Conservation (phyloP, 148 eudicot species). For the Cornus suecica region DNA sequence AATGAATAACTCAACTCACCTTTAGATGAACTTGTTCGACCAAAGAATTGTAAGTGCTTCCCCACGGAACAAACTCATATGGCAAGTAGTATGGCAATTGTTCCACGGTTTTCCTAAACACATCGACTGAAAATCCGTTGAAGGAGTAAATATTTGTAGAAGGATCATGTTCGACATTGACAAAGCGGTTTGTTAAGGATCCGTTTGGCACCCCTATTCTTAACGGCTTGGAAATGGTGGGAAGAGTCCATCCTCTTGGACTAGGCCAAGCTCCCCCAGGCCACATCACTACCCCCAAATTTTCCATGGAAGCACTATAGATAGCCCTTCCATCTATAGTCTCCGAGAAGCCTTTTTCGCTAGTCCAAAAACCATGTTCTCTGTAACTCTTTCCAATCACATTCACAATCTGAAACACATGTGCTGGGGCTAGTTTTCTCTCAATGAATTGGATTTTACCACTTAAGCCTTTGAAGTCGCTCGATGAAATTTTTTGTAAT, state of each 20-base stretch:
- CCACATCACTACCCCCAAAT: constrained; percentile 15
- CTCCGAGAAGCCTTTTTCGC: constrained; percentile 19
- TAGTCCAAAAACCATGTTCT: constrained; percentile 28
- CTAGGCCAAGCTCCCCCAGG: constrained; percentile 14
- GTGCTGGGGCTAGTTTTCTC: constrained; percentile 6
- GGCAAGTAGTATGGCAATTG: constrained; percentile 10
- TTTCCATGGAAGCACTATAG: constrained; percentile 11
- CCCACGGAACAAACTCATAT: constrained; percentile 16
- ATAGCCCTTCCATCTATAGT: neutral
- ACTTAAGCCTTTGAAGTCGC: constrained; percentile 8
- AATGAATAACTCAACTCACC: constrained; percentile 12
- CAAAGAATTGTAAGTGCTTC: constrained; percentile 14
- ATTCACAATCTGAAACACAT: constrained; percentile 15
- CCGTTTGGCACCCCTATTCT: constrained; percentile 25
- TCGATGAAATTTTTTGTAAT: neutral
- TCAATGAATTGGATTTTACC: constrained; percentile 3
- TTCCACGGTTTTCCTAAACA: constrained; percentile 10
- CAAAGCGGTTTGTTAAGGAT: constrained; percentile 8
- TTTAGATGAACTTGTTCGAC: constrained; percentile 16
- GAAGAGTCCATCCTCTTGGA: constrained; percentile 20
- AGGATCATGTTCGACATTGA: constrained; percentile 12
- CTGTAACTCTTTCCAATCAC: constrained; percentile 18
- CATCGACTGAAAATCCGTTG: constrained; percentile 21
- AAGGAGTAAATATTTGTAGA: neutral
- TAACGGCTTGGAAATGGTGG: constrained; percentile 4